Evolutionary conservation across 108 stramenopile species (phyloP).

Genomic region (Stephanodiscus triporus): DNA sequence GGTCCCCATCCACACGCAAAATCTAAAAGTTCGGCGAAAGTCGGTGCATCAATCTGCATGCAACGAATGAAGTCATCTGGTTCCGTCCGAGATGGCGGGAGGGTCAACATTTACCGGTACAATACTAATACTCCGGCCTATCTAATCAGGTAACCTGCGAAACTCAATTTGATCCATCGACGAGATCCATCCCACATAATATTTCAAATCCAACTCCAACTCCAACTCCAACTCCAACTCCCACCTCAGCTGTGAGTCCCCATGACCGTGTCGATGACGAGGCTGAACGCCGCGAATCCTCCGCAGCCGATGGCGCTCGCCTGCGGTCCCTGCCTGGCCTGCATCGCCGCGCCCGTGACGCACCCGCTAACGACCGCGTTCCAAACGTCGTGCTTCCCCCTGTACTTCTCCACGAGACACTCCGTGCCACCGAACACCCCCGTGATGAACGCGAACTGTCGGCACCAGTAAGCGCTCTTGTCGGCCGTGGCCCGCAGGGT

Average conservation of each 20-base stretch:
- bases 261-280: conserved; percentile 92
- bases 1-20: too few relatives aligned
- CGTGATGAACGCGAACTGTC: conserved; percentile 93
- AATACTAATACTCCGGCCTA: too few relatives aligned
- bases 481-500: conserved; percentile 80
- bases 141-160: too few relatives aligned
- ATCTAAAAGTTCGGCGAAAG: too few relatives aligned
- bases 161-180: too few relatives aligned
- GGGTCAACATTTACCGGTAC: too few relatives aligned
- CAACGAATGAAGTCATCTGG: too few relatives aligned
- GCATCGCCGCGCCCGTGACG: conserved; percentile 89
- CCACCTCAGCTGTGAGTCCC: conserved; percentile 52
- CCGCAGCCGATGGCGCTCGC: conserved; percentile 92
- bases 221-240: too few relatives aligned
- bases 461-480: conserved; percentile 89
- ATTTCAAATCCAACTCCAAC: too few relatives aligned
- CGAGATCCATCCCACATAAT: too few relatives aligned
- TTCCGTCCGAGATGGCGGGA: too few relatives aligned
- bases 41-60: too few relatives aligned
- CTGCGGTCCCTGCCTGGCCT: conserved; percentile 89
- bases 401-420: conserved; percentile 91
- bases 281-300: conserved; percentile 93
- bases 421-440: conserved; percentile 90
- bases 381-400: conserved; percentile 94
- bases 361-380: conserved; percentile 91